Conservation (phyloP, 257 asterid species). For the Cinchona pubescens region DNA sequence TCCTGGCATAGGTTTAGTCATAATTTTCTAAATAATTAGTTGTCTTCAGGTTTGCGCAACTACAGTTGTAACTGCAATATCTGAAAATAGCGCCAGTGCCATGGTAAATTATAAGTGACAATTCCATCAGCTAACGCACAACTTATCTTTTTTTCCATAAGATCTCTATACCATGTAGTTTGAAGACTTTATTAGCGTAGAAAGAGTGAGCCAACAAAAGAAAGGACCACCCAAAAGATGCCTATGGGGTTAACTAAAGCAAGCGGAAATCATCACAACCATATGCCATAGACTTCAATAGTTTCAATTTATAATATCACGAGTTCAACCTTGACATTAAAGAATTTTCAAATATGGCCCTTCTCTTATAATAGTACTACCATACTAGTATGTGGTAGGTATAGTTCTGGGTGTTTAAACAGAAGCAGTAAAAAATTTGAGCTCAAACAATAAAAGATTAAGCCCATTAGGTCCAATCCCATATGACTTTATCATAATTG, state of each 20-base stretch:
- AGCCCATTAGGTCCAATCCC: slow-evolving; percentile 23
- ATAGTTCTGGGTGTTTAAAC: not conserved
- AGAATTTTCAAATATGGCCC: slow-evolving; percentile 30
- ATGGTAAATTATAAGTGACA: not conserved
- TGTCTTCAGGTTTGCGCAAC: not conserved
- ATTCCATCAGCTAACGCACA: not conserved
- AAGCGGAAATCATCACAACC: slow-evolving; percentile 32
- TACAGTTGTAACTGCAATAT: not conserved
- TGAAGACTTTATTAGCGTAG: not conserved
- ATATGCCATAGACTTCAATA: slow-evolving; percentile 22
- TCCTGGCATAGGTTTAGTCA: not conserved
- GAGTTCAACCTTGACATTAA: slow-evolving; percentile 31
- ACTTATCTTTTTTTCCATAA: slow-evolving; percentile 6
- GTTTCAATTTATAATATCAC: slow-evolving; percentile 17
- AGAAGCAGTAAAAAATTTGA: slow-evolving; percentile 1
- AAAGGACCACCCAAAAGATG: slow-evolving; percentile 45
- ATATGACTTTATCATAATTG: slow-evolving; percentile 33
- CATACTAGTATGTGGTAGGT: slow-evolving; percentile 28
- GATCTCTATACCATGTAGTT: slow-evolving; percentile 12
- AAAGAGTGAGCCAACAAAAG: slow-evolving; percentile 19
- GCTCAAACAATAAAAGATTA: slow-evolving; percentile 29
- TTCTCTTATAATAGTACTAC: slow-evolving; percentile 19
- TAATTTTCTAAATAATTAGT: not conserved
- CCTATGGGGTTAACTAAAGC: too few species aligned
- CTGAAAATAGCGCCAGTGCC: not conserved